These are phyloP conservation scores for Daldinia eschscholtzii DNA, from an alignment of 2,329 filamentous ascomycete genomes.

Conservation along the genomic window DNA sequence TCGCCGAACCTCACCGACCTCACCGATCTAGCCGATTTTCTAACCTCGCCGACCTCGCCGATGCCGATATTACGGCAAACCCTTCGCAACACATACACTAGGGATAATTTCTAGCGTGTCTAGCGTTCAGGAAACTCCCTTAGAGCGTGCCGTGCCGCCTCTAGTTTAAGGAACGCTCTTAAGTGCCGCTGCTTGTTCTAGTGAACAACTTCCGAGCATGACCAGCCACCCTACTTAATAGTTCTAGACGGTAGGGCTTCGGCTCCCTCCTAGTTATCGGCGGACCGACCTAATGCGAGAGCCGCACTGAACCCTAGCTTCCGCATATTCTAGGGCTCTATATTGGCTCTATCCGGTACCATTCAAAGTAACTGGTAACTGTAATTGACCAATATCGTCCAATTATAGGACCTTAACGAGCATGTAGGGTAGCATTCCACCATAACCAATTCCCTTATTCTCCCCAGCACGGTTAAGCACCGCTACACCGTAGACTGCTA, in stretches of 20 bases:
- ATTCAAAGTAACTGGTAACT: no score
- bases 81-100: not conserved
- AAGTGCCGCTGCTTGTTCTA: not conserved
- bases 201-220: not conserved
- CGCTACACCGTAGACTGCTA: not conserved
- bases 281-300: not conserved
- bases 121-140: not conserved
- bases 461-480: not conserved
- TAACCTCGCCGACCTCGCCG: slow-evolving; percentile 8
- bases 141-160: not conserved
- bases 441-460: not conserved
- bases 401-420: slow-evolving; percentile 7
- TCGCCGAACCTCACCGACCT: not conserved
- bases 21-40: not conserved
- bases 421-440: not conserved
- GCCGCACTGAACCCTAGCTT: not conserved
- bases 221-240: not conserved
- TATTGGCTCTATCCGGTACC: not conserved
- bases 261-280: not conserved
- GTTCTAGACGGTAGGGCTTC: not conserved
- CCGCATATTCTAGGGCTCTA: not conserved
- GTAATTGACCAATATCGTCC: not conserved
- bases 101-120: no score
- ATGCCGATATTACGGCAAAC: not conserved
- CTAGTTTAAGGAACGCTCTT: not conserved